phyloP scores from a whole-genome alignment of 192 early-diverging fungal species.

The Paraglomus occultum region DNA sequence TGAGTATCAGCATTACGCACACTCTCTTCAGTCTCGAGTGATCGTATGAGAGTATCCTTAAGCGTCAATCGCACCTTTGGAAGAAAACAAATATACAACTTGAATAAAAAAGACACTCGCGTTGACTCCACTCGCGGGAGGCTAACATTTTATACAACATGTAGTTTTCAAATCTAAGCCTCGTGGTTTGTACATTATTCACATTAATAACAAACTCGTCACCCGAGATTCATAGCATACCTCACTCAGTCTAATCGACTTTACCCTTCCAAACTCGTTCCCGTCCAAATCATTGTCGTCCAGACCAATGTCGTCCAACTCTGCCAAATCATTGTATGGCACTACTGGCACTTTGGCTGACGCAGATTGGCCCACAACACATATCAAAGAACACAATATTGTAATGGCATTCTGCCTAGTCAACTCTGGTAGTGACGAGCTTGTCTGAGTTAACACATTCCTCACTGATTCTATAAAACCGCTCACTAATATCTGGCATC shows the following conservation, averaged over 20 bases:
- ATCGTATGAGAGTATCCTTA: constrained; percentile 32
- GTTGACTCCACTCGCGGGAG: no score
- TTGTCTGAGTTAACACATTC: constrained; percentile 47
- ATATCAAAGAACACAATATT: constrained; percentile 44
- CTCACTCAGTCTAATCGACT: neutral
- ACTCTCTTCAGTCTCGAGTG: constrained; percentile 28
- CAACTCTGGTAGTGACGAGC: constrained; percentile 36
- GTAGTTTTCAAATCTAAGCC: neutral
- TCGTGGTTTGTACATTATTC: neutral
- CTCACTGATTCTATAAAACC: constrained; percentile 61
- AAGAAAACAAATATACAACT: neutral
- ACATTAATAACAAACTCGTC: neutral
- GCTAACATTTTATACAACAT: no score
- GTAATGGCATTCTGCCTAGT: constrained; percentile 45
- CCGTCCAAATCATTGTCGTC: neutral
- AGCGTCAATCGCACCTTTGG: constrained; percentile 36
- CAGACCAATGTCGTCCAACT: constrained; percentile 4
- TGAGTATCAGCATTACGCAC: constrained; percentile 36
- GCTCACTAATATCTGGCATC: constrained; percentile 62
- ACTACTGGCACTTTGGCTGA: constrained; percentile 21
- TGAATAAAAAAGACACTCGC: neutral
- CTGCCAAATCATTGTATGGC: constrained; percentile 13
- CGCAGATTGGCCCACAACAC: constrained; percentile 32
- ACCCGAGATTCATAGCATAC: neutral
- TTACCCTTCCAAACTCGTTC: constrained; percentile 7